A percentile compares a stretch with the other conserved stretches of the same genome.
These are phyloP conservation scores for Cardamine chenopodiifolia DNA, from an alignment of 345 rosid species.

Conservation along the genomic window DNA sequence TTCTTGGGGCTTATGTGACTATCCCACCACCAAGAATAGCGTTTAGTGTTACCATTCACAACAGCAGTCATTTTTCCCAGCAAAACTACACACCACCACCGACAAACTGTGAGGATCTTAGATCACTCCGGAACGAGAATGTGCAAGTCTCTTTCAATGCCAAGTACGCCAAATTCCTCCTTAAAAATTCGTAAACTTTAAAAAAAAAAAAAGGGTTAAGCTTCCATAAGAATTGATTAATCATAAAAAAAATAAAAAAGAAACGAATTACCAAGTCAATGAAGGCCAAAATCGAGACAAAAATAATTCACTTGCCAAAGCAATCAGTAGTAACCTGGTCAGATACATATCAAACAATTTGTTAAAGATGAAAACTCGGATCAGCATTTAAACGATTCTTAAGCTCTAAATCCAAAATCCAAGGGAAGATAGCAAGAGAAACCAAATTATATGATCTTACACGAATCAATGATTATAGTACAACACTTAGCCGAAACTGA, in stretches of 20 bases:
- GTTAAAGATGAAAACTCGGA: not conserved
- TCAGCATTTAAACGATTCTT: conserved; percentile 5
- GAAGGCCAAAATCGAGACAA: conserved; percentile 25
- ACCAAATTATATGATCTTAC: conserved; percentile 5
- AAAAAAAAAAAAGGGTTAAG: conserved; percentile 15
- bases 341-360: conserved; percentile 20
- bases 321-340: conserved; percentile 26
- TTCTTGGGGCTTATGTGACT: conserved; percentile 94
- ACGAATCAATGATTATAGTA: not conserved
- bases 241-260: not conserved
- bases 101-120: conserved; percentile 14
- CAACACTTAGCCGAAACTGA: not conserved
- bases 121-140: conserved; percentile 9
- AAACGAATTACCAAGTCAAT: conserved; percentile 52
- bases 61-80: conserved; percentile 57
- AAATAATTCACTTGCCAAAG: not conserved
- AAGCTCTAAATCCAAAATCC: not conserved
- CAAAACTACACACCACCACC: conserved; percentile 30
- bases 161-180: conserved; percentile 21
- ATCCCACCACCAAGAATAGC: conserved; percentile 99
- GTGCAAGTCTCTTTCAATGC: conserved; percentile 7
- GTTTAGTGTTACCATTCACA: conserved; percentile 52
- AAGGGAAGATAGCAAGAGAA: not conserved
- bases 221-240: conserved; percentile 11
- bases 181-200: conserved; percentile 2